These are phyloP conservation scores for Sungouiozyma ichnusensis DNA, from an alignment of 805 yeast genomes.

Conservation along the genomic window DNA sequence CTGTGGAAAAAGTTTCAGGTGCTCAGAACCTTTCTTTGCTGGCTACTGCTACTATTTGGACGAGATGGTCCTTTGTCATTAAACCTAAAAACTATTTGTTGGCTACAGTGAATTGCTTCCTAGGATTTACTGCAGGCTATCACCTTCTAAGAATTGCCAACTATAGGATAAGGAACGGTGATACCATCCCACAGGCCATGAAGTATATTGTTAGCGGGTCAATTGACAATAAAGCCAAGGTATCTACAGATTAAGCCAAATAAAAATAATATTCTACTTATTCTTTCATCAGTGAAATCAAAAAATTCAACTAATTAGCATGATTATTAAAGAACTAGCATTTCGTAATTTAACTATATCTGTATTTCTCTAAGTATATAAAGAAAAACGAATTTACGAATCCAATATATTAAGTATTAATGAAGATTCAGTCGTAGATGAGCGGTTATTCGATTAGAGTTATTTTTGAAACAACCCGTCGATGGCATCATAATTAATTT, in stretches of 20 bases:
- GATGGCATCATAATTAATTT: slow-evolving; percentile 81
- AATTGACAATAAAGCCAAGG: background rate
- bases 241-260: background rate
- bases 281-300: background rate
- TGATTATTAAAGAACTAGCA: background rate
- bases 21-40: slow-evolving; percentile 59
- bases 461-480: slow-evolving; percentile 34
- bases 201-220: slow-evolving; percentile 49
- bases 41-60: slow-evolving; percentile 94
- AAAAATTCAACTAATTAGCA: background rate
- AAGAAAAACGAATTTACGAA: background rate
- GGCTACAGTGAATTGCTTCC: slow-evolving; percentile 90
- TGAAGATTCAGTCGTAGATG: background rate
- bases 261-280: slow-evolving; percentile 15
- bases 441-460: background rate
- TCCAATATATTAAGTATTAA: background rate
- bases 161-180: slow-evolving; percentile 61
- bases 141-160: slow-evolving; percentile 65
- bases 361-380: too few relatives aligned
- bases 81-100: slow-evolving; percentile 77
- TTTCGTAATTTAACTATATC: background rate
- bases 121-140: slow-evolving; percentile 81
- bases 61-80: slow-evolving; percentile 95
- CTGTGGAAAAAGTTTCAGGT: slow-evolving; percentile 87
- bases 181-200: slow-evolving; percentile 43